phyloP scores from a whole-genome alignment of 2,329 filamentous ascomycete species.

The Fusarium nelsonii region DNA sequence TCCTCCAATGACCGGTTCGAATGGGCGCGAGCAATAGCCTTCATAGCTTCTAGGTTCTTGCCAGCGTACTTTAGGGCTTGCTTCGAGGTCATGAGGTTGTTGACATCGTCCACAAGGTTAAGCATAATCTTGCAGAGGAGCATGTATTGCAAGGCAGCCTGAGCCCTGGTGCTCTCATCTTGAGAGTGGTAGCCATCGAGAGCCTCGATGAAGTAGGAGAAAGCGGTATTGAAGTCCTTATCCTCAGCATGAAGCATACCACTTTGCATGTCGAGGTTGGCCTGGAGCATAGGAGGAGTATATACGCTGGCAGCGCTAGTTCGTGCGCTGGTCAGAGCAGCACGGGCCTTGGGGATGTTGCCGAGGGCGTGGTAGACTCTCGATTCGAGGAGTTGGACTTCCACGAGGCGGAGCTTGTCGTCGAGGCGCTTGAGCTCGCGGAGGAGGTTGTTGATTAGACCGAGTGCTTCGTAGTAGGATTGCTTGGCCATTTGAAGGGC shows the following conservation, averaged over 20 bases:
- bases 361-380: slow-evolving; percentile 97
- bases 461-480: slow-evolving; percentile 96
- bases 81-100: slow-evolving; percentile 93
- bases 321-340: slow-evolving; percentile 91
- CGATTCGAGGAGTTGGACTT: slow-evolving; percentile 97
- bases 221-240: slow-evolving; percentile 98
- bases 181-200: slow-evolving; percentile 96
- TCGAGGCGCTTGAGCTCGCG: slow-evolving; percentile 98
- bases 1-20: slow-evolving; percentile 95
- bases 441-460: slow-evolving; percentile 94
- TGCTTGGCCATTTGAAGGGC: slow-evolving; percentile 96
- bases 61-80: slow-evolving; percentile 96
- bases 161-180: slow-evolving; percentile 89
- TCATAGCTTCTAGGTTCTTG: slow-evolving; percentile 98
- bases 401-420: slow-evolving; percentile 97
- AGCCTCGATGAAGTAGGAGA: slow-evolving; percentile 99
- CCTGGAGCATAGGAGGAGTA: slow-evolving; percentile 93
- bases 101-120: slow-evolving; percentile 96
- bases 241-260: slow-evolving; percentile 99
- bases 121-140: slow-evolving; percentile 99
- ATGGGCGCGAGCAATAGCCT: slow-evolving; percentile 95
- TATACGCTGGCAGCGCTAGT: slow-evolving; percentile 98
- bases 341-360: slow-evolving; percentile 95
- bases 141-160: slow-evolving; percentile 99
- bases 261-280: slow-evolving; percentile 98